Evolutionary conservation across 2,329 filamentous ascomycete species (phyloP), one percentile per base, ranked within the genome.

Genomic region (Fusarium equiseti): DNA sequence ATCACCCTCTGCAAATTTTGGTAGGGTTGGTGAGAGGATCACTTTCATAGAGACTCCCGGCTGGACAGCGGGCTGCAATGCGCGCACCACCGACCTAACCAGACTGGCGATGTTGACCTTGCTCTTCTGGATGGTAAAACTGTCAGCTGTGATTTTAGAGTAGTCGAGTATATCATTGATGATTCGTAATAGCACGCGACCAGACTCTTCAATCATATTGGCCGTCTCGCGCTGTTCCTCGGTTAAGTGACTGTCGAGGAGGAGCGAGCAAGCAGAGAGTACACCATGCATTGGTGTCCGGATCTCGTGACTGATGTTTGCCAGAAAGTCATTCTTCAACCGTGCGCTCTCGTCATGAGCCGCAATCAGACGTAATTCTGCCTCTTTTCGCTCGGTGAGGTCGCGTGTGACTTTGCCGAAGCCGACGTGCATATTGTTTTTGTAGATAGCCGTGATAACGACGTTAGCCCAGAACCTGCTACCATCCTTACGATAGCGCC

Each of bases 121-220:
- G 4, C 31, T 35, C 8, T 49, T 61, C 26, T 24, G 32, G 4
- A 61, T 32, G 7, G 58, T 12, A 42, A 61, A 61, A 3, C 43
- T 59, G n/a, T 27, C 54, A 3, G 43, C 58, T 16, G 43, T 22
- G 22, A 61, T 49, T 9, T 59, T 61, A 0, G 58, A 61, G 4
- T 61, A 61, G 35, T 61, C 58, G 4, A 61, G 58, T 6, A 61
- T 61, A 48, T 61, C 58, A 40, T 59, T 61, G 43, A 61, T 32
- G 5, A 61, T 59, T 8, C 43, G 53, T 3, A 61, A 13, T 2
- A 61, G 32, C 2, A 59, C 32, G 9, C 15, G 32, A 2, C 58
- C 58, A 4, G 53, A 59, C 12, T 61, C 58, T 24, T 50, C 26
- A 4, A 61, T 61, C 26, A 61, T 61, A 20, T 61, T 59, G 8